phyloP scores from a whole-genome alignment of 306 rosid genomes.

The Glycyrrhiza uralensis region DNA sequence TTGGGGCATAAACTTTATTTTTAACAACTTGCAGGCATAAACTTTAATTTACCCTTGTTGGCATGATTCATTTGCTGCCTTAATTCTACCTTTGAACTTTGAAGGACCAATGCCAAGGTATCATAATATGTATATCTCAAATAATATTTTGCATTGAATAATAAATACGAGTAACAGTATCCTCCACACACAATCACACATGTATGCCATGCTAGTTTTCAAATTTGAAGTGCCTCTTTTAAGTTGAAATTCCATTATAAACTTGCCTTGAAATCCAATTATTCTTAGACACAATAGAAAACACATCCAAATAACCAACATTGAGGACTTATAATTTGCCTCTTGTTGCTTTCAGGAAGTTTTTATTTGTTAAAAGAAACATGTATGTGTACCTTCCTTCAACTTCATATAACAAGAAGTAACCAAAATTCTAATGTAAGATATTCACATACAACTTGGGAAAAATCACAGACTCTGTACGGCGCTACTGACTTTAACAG shows the following conservation, averaged over 20 bases:
- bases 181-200: conserved; percentile 20
- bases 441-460: conserved; percentile 52
- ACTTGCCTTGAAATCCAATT: conserved; percentile 14
- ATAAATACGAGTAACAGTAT: not conserved
- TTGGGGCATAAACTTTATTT: not conserved
- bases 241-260: conserved; percentile 16
- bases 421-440: conserved; percentile 39
- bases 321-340: conserved; percentile 12
- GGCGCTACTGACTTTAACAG: conserved; percentile 27
- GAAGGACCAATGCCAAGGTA: too few relatives aligned
- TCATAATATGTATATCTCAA: conserved; percentile 12
- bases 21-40: conserved; percentile 2
- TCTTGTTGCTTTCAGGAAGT: conserved; percentile 14
- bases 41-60: conserved; percentile 13
- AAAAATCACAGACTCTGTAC: conserved; percentile 28
- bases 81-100: too few relatives aligned
- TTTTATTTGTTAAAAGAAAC: conserved; percentile 20
- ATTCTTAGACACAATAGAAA: conserved; percentile 31
- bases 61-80: too few relatives aligned
- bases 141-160: conserved; percentile 19
- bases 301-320: not conserved
- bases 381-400: conserved; percentile 31
- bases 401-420: conserved; percentile 31
- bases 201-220: conserved; percentile 1
- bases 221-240: not conserved